Evolutionary conservation across 2,329 filamentous ascomycete genomes (phyloP).

Genomic region (Sporothrix humicola): DNA sequence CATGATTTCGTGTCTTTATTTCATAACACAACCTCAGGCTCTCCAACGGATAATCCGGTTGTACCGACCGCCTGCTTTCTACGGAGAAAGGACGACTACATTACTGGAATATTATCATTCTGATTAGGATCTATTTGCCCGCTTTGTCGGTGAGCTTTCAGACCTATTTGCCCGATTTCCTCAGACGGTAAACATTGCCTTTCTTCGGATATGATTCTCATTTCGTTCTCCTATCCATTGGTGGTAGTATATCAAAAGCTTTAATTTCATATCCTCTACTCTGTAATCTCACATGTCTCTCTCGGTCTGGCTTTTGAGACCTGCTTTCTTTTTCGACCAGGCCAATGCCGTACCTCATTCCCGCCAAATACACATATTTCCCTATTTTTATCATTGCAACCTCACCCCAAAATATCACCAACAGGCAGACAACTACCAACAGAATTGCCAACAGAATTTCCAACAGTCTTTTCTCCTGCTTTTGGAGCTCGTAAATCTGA

Average conservation of each 20-base stretch:
- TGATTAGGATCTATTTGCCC: not conserved
- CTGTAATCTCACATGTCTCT: slow-evolving; percentile 17
- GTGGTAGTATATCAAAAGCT: not conserved
- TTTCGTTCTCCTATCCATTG: slow-evolving; percentile 2
- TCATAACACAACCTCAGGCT: not conserved
- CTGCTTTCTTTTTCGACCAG: slow-evolving; percentile 7
- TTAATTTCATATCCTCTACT: not conserved
- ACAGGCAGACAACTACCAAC: too few species aligned
- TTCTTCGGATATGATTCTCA: not conserved
- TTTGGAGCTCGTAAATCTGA: not conserved
- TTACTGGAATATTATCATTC: not conserved
- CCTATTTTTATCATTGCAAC: not conserved
- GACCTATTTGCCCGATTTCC: not conserved
- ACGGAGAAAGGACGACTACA: not conserved
- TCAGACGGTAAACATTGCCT: not conserved
- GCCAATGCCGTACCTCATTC: not conserved
- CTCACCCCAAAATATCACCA: not conserved
- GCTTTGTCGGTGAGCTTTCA: not conserved
- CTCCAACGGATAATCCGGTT: not conserved
- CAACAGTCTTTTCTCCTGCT: not conserved
- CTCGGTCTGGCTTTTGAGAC: slow-evolving; percentile 1
- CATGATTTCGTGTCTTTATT: not conserved
- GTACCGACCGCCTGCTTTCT: not conserved
- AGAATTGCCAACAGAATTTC: not conserved
- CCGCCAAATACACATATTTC: not conserved